phyloP scores from a whole-genome alignment of 805 yeast genomes.

The Teunomyces kruisii region DNA sequence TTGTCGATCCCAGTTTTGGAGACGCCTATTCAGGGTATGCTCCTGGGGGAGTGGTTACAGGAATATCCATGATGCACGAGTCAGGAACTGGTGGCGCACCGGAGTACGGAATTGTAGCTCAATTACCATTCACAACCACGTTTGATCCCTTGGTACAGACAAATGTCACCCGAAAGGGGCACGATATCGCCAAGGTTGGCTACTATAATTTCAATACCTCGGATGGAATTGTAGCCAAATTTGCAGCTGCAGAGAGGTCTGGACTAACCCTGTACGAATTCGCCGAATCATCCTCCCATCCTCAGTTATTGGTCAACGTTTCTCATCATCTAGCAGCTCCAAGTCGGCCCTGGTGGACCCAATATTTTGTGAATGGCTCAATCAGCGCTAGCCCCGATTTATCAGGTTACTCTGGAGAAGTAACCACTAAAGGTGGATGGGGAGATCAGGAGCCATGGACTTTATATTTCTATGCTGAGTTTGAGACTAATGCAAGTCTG shows the following conservation, averaged over 20 bases:
- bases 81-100: constrained; percentile 43
- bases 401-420: constrained; percentile 22
- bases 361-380: constrained; percentile 26
- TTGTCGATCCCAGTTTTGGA: constrained; percentile 17
- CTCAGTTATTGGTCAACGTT: constrained; percentile 24
- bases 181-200: constrained; percentile 25
- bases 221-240: constrained; percentile 21
- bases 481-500: constrained; percentile 16
- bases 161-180: constrained; percentile 10
- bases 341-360: constrained; percentile 32
- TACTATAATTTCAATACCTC: constrained; percentile 20
- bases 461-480: constrained; percentile 29
- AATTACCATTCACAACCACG: constrained; percentile 23
- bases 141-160: constrained; percentile 13
- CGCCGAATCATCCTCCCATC: constrained; percentile 6
- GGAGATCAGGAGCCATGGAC: constrained; percentile 27
- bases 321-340: constrained; percentile 28
- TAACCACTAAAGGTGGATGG: constrained; percentile 31
- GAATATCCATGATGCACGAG: constrained; percentile 38
- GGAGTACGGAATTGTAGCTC: constrained; percentile 33
- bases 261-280: constrained; percentile 26
- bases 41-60: constrained; percentile 27
- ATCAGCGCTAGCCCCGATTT: constrained; percentile 13
- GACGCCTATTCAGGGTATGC: constrained; percentile 36
- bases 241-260: constrained; percentile 26